Evolutionary conservation across 441 rosid species (phyloP), one percentile per base, ranked within the genome.

Genomic region (Viola pubescens): DNA sequence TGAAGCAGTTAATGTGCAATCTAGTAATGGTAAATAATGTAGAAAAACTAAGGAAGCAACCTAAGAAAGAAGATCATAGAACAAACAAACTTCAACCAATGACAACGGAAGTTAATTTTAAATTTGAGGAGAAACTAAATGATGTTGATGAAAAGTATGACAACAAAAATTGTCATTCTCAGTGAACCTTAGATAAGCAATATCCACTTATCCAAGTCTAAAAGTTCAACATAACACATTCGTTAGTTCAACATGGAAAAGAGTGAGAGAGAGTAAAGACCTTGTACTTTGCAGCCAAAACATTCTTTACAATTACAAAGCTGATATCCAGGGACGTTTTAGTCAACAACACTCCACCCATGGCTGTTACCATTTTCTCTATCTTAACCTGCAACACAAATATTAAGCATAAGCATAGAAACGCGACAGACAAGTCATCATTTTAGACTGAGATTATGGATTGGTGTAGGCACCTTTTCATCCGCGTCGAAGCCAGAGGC

Each of bases 221-320:
- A 26, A 60, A 41, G 4, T 49, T 13, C 14, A 16, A 13, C 6
- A 45, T 12, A 9, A 11, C 9, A 37, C 19, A 48, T 26, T 50
- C 11, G 9, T 7, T 4, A 11, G 44, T 26, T 9, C 13, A 48
- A 14, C 14, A 40, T 19, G 37, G 13, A 26, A 26, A 14, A 19
- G n/a, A 59, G 5, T 63, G 54, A 64, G 50, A 61, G 65, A 57
- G 63, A 76, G 73, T 37, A 50, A 37, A 52, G 43, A 94, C 97
- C 98, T 94, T 91, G 82, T 94, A 94, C 77, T 91, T 89, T 72
- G 87, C 82, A 75, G 99, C 96, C 79, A 86, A 81, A 66, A 94
- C 97, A 81, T 86, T 87, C 83, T 94, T 94, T 42, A 73, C 98
- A 68, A 91, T 72, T 45, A 94, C 88, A 49, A 94, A 89, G 77